Percentiles rank a stretch among this genome's conserved stretches.
These are phyloP conservation scores for Annulohypoxylon maeteangense DNA, from an alignment of 495 filamentous ascomycete species.

Conservation along the genomic window DNA sequence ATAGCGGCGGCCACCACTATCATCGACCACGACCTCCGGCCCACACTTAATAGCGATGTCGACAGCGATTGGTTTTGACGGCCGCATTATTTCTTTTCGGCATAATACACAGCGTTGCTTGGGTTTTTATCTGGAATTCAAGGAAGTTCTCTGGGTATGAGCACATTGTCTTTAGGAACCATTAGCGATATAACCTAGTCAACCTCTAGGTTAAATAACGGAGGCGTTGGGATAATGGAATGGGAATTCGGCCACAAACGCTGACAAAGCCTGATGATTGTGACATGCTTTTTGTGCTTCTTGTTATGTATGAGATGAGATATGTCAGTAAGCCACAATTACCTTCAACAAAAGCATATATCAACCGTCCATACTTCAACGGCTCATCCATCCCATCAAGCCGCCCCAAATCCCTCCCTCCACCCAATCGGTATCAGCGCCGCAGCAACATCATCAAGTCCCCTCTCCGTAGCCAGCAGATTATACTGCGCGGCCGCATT, in stretches of 20 bases:
- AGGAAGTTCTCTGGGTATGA: not conserved
- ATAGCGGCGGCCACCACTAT: too few relatives aligned
- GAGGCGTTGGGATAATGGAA: not conserved
- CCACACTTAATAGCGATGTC: not conserved
- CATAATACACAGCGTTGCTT: not conserved
- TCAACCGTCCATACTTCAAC: not conserved
- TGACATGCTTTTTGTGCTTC: not conserved
- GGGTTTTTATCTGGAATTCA: not conserved
- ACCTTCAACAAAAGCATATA: not conserved
- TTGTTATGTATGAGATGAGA: not conserved
- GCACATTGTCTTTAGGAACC: not conserved
- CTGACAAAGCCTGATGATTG: not conserved
- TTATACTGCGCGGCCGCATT: conserved; percentile 95
- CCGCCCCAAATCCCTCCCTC: conserved; percentile 64
- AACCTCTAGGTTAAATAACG: not conserved
- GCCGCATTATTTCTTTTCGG: not conserved
- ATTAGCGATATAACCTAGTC: not conserved
- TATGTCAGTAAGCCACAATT: too few relatives aligned
- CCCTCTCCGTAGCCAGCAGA: conserved; percentile 83
- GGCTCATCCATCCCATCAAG: too few relatives aligned
- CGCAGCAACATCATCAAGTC: conserved; percentile 82
- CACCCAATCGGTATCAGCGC: conserved; percentile 90
- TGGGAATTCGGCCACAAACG: not conserved
- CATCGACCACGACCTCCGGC: not conserved
- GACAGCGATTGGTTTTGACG: not conserved